These are phyloP conservation scores for Gossypium stocksii DNA, from an alignment of 345 rosid genomes.

Conservation along the genomic window DNA sequence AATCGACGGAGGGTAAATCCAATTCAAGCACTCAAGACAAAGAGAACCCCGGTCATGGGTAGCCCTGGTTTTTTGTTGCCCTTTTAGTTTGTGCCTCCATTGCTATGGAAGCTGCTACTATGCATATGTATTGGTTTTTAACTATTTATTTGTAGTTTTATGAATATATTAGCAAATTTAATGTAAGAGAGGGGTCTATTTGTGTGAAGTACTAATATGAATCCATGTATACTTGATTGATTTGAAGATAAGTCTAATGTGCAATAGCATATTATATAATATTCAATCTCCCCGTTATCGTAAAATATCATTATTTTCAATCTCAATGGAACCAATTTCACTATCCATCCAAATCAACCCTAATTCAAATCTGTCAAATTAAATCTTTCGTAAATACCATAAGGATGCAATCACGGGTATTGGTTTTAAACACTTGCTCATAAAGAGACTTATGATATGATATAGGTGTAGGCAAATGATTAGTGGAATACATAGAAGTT, in stretches of 20 bases:
- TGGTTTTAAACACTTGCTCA: too few relatives aligned
- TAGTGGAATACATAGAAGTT: too few relatives aligned
- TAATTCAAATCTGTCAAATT: too few relatives aligned
- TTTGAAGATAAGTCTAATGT: not conserved
- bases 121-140: not conserved
- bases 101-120: not conserved
- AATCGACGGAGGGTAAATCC: constrained; percentile 24
- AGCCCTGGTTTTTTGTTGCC: not conserved
- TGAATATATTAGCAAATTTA: constrained; percentile 1
- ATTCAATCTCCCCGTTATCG: too few relatives aligned
- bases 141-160: constrained; percentile 5
- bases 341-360: too few relatives aligned
- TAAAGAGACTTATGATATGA: too few relatives aligned
- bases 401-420: too few relatives aligned
- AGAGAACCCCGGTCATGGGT: not conserved
- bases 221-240: not conserved
- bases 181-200: constrained; percentile 2
- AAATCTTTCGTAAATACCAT: too few relatives aligned
- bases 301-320: too few relatives aligned
- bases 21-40: constrained; percentile 16
- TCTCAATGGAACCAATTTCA: too few relatives aligned
- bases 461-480: too few relatives aligned
- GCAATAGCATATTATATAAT: not conserved
- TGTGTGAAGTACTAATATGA: constrained; percentile 3
- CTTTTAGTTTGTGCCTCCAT: not conserved